Base-by-base conservation (phyloP, 148 eudicot species). In the Rheum nobile region DNA sequence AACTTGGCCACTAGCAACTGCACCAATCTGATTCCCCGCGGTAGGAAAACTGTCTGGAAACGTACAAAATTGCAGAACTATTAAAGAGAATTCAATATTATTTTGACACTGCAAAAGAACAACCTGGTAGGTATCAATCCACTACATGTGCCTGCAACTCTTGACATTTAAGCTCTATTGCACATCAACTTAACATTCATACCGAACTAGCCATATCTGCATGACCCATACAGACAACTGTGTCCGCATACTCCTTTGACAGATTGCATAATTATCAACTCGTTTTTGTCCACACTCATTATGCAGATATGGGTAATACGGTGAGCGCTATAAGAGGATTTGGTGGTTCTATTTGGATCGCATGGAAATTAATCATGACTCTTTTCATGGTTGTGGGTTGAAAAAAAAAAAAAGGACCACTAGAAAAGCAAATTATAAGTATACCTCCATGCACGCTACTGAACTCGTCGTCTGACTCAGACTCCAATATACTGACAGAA, bases 381-480 rank as follows among this genome's bases (percentile, higher is more conserved):
- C 21, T 17, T 48, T 48, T 48, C 5, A n/a, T 19, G 4, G 55
- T 22, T 54, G 29, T 54, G 61, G 61, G 7, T n/a, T 54, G 21
- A 48, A 54, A 8, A 0, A 41, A 41, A 3, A 41, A 41, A 41
- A 41, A 35, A 1, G 5, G 43, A 41, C 43, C 2, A 3, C 10
- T 35, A 35, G 4, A 35, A 8, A 41, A 41, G 6, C 43, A 41
- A 41, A 41, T 41, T 41, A 41, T 8, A 41, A 4, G 10, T 8
- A 8, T 84, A 86, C 91, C 91, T 88, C 86, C 91, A 74, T 76
- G 73, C 44, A 84, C 92, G 67, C 92, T 86, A 71, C 76, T 78
- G 78, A 83, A 86, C 16, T 88, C 92, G 37, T 88, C 92, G 78
- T 88, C 92, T 24, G 92, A 83, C 41, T 88, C 92, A n/a, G 89